Evolutionary conservation across 768 basidiomycete genomes (phyloP), one percentile per base, ranked within the genome.

Genomic region (Amanita rubescens): DNA sequence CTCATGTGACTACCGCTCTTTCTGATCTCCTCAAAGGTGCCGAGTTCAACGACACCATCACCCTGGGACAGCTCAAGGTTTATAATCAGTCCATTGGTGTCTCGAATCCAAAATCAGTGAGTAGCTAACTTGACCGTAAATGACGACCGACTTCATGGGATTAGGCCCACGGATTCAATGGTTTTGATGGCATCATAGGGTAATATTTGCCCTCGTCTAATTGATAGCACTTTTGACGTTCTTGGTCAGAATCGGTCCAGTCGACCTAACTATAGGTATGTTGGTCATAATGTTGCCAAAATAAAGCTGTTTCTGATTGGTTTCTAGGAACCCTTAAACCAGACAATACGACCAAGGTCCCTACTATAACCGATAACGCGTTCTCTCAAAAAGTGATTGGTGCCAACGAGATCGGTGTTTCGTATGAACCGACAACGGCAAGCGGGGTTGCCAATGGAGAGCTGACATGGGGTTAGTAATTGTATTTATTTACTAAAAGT

Each of bases 111-210:
- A 24, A 0, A 69, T 69, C 20, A 45, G 57, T 27, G 25, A 30
- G 27, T 11, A 11, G 14, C 30, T 6, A 2, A n/a, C n/a, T n/a
- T 33, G 6, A 39, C 17, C 20, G 25, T 20, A 1, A 11, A 20
- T 42, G 20, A 43, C 22, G 15, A 27, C 12, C 3, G 2, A 27
- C 14, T 24, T 48, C 33, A 30, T 30, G 3, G 8, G 51, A 37
- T 33, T 17, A 64, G 66, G 71, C 78, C 0, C 30, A 48, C 2
- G 84, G 77, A 5, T 77, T 79, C 60, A 30, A n/a, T 19, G 78
- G 75, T 37, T 71, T 79, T 20, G 85, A 86, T 58, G 84, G 84
- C 9, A 85, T 87, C 56, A 57, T 86, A 19, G 84, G 84, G 81
- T 84, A 65, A 71, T 35, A 38, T 19, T 39, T 17, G 10, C 8